These are phyloP conservation scores for Durusdinium trenchii DNA, from an alignment of 73 alveolate genomes.

Conservation along the genomic window DNA sequence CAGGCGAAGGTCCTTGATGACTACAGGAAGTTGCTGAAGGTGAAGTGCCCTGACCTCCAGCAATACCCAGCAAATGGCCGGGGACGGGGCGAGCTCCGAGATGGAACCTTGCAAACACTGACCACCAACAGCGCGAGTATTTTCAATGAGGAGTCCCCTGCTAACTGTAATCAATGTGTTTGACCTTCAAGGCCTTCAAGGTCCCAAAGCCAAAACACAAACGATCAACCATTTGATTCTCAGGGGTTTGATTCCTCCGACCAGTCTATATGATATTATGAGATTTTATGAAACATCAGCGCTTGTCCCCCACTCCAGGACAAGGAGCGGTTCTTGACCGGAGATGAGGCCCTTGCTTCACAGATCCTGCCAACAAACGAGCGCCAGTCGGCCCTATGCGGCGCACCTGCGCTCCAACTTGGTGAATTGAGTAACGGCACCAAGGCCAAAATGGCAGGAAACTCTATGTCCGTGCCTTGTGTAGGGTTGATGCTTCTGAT, in stretches of 20 bases:
- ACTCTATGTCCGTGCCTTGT: not conserved
- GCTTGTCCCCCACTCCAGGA: not conserved
- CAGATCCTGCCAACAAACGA: not conserved
- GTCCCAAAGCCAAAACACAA: not conserved
- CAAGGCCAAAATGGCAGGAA: conserved; percentile 1
- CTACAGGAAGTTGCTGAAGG: not conserved
- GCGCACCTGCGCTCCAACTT: not conserved
- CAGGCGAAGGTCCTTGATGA: not conserved
- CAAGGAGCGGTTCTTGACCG: not conserved
- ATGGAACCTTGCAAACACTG: not conserved
- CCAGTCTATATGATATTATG: not conserved
- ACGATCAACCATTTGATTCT: not conserved
- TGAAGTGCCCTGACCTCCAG: not conserved
- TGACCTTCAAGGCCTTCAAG: not conserved
- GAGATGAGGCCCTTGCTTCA: not conserved
- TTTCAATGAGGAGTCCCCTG: not conserved
- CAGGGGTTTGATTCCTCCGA: not conserved
- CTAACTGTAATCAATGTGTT: no score
- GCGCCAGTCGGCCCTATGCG: not conserved
- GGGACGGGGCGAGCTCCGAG: not conserved
- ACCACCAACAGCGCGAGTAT: not conserved
- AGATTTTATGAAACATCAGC: not conserved
- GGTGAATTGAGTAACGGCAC: not conserved
- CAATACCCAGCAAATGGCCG: conserved; percentile 1
- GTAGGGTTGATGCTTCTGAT: not conserved